Base-by-base conservation (phyloP, 306 rosid species). In the Trifolium fragiferum region DNA sequence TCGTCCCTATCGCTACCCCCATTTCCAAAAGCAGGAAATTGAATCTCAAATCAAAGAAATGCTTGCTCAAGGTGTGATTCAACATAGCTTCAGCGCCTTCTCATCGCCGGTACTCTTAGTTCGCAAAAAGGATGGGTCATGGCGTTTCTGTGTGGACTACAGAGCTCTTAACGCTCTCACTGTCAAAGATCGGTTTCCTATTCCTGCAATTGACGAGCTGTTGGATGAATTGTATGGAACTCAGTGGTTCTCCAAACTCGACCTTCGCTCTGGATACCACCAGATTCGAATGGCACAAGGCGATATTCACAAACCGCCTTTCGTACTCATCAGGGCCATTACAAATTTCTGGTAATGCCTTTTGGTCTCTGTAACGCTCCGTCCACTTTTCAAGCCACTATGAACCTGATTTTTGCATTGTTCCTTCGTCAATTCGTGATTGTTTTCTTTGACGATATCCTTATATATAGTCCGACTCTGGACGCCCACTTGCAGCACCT, bases 301-400 rank as follows among this genome's bases (percentile, higher is more conserved):
- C 1, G 63, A 57, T 4, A 10, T 57, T 0, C 9, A 4, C 0
- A 23, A 57, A 57, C 9, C 0, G 16, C 16, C 0, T 57, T 57
- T 4, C 7, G 37, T 0, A 57, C 63, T 0, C 63, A 23, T 1
- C 63, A 57, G 9, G 33, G 62, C 0, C 62, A 55, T 0, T 55
- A 55, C 4, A 8, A 55, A 4, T 55, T 55, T 13, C 15, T 21
- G 0, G n/a, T 55, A 0, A 55, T 55, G 62, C 85, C 84, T 49
- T 47, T 47, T 47, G 54, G 54, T 0, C 9, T 47, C 0, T 14
- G 54, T 2, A 15, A 47, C 2, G 54, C 54, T 0, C 9, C 54
- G 0, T 90, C 96, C 76, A 88, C 93, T 85, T 60, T 60, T 5
- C 11, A 30, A 2, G 4, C 66, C 0, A 13, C 41, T 0, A 60